Percentiles rank a stretch among this genome's conserved stretches.
Conservation (phyloP, 2,329 filamentous ascomycete genomes). For the Dactylellina cionopaga region DNA sequence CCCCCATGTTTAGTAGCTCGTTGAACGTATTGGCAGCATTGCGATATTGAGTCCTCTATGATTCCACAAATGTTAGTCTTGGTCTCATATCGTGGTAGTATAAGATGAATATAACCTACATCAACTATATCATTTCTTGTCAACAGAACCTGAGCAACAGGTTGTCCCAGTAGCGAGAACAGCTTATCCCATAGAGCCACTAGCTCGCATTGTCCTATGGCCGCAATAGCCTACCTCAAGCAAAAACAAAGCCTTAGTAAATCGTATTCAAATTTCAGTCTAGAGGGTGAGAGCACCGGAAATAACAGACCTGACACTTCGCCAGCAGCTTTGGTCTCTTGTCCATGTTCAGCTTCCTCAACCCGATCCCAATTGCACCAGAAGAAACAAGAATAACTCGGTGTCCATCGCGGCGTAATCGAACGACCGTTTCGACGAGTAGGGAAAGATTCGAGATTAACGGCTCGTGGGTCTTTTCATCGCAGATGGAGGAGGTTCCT, state of each 20-base stretch:
- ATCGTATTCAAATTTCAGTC: neutral
- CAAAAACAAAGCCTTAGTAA: neutral
- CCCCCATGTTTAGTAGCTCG: slow-evolving; percentile 90
- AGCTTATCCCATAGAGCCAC: slow-evolving; percentile 96
- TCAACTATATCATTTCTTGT: slow-evolving; percentile 97
- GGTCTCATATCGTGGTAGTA: neutral
- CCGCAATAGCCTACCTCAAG: slow-evolving; percentile 77
- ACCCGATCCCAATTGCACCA: slow-evolving; percentile 91
- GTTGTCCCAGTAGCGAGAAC: slow-evolving; percentile 86
- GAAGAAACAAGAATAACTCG: slow-evolving; percentile 96
- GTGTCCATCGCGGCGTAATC: slow-evolving; percentile 88
- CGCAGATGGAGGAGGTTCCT: slow-evolving; percentile 99
- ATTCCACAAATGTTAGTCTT: slow-evolving; percentile 52
- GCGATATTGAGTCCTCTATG: slow-evolving; percentile 84
- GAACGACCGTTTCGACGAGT: slow-evolving; percentile 93
- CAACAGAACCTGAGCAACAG: slow-evolving; percentile 91
- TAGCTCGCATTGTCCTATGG: slow-evolving; percentile 92
- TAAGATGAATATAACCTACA: slow-evolving; percentile 65
- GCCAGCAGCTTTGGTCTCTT: slow-evolving; percentile 90
- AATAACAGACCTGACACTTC: slow-evolving; percentile 74
- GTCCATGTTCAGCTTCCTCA: slow-evolving; percentile 87
- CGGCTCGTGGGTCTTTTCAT: slow-evolving; percentile 93
- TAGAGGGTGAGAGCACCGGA: neutral
- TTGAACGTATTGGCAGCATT: slow-evolving; percentile 96
- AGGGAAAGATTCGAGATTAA: slow-evolving; percentile 87